Base-by-base conservation (phyloP, 129 eudicot species). In the Deinandra increscens region DNA sequence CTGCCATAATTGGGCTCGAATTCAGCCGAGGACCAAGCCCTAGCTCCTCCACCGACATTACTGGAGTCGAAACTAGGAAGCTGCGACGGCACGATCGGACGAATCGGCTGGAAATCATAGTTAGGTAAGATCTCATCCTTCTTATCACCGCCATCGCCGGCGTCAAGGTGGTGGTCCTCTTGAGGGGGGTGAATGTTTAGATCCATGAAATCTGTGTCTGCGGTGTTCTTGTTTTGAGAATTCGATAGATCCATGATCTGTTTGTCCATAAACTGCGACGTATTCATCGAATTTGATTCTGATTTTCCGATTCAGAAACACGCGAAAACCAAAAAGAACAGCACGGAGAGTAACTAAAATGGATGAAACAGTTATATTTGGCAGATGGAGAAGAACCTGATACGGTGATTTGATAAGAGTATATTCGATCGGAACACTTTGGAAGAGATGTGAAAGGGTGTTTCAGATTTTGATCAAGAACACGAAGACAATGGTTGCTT, bases 221-320 rank as follows among this genome's bases (percentile, higher is more conserved):
- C 56, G 76, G 53, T 68, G 70, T 6, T 71, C 66, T 69, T 84
- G 73, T 41, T 76, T 53, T 85, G 87, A 0, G 98, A 87, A 76
- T 84, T 81, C 26, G 95, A 83, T 65, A 93, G 91, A 85, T 93
- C 97, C 98, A 93, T 93, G 72, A 93, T 93, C 81, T 93, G 97
- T 70, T 93, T 93, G 81, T 93, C 98, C 97, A 87, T 89, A 70
- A 63, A 93, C 85, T 80, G 80, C 73, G 90, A 85, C 51, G 96
- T 77, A 67, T 89, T 86, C 98, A 93, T 93, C 75, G 79, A 82
- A 42, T 59, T 71, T 2, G 48, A 4, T 10, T 42, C 53, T 20
- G 29, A 46, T n/a, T 48, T 44, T 33, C 49, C 44, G 5, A 53
- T 60, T 59, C 38, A 64, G 11, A 42, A 56, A 43, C 58, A 50